A percentile compares a stretch with the other conserved stretches of the same genome.
These are phyloP conservation scores for Cantharellus anzutake DNA, from an alignment of 768 basidiomycete genomes.

Conservation along the genomic window DNA sequence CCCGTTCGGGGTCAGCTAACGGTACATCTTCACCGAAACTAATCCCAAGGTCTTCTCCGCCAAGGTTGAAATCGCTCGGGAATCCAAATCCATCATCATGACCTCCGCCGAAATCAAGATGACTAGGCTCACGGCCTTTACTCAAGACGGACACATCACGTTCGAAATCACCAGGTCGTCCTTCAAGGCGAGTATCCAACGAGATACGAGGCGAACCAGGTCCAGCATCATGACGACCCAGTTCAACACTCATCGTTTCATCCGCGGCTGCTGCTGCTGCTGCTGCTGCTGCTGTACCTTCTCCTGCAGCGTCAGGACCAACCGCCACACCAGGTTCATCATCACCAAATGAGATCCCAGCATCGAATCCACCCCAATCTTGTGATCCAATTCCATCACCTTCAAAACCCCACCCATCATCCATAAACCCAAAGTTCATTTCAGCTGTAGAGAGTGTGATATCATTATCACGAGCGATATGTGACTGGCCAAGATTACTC, in stretches of 20 bases:
- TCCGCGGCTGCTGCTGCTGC: constrained; percentile 24
- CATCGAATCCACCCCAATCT: constrained; percentile 44
- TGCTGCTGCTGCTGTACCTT: background rate
- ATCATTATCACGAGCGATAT: constrained; percentile 70
- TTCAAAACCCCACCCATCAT: constrained; percentile 46
- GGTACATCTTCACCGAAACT: background rate
- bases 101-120: constrained; percentile 51
- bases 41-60: constrained; percentile 3
- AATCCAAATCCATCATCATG: constrained; percentile 28
- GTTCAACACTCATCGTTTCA: constrained; percentile 43
- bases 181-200: constrained; percentile 41
- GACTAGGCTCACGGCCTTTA: constrained; percentile 10
- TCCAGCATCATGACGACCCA: constrained; percentile 49
- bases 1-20: constrained; percentile 23
- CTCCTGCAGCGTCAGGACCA: background rate
- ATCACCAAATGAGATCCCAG: constrained; percentile 53
- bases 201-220: constrained; percentile 30
- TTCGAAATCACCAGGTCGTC: constrained; percentile 21
- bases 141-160: constrained; percentile 39
- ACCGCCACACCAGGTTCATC: background rate
- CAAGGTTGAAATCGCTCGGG: constrained; percentile 1
- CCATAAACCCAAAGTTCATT: constrained; percentile 40
- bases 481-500: constrained; percentile 26
- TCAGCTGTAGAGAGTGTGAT: constrained; percentile 71
- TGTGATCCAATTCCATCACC: constrained; percentile 74